phyloP scores from a whole-genome alignment of 805 yeast genomes.

The Suhomyces prunicola region DNA sequence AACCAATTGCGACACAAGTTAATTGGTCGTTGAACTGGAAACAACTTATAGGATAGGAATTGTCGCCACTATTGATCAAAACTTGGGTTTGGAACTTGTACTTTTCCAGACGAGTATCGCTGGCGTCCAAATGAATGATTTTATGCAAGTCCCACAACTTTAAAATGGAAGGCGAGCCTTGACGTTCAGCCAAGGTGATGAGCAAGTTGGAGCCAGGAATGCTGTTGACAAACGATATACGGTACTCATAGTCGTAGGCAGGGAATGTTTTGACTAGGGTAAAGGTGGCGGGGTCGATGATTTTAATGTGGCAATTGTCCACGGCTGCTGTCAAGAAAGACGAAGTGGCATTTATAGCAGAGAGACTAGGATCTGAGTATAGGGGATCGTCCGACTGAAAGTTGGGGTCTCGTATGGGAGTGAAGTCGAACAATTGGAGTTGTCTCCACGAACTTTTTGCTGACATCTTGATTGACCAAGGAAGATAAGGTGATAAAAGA shows the following conservation, averaged over 20 bases:
- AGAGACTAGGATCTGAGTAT: conserved; percentile 74
- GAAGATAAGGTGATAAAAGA: background rate
- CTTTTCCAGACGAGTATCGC: conserved; percentile 22
- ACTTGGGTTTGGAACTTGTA: conserved; percentile 58
- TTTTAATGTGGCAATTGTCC: conserved; percentile 48
- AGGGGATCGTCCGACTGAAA: conserved; percentile 58
- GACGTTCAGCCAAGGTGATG: conserved; percentile 70
- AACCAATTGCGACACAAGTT: conserved; percentile 71
- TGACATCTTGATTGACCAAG: background rate
- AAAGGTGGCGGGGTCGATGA: conserved; percentile 49
- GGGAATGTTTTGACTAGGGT: conserved; percentile 47
- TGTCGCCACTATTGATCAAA: conserved; percentile 64
- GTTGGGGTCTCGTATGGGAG: conserved; percentile 83
- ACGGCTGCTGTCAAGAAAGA: conserved; percentile 60
- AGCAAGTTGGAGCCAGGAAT: conserved; percentile 50
- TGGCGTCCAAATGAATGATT: conserved; percentile 28
- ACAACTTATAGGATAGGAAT: conserved; percentile 75
- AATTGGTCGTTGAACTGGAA: conserved; percentile 53
- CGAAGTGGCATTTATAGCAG: conserved; percentile 59
- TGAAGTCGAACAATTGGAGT: conserved; percentile 78
- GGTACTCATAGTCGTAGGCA: conserved; percentile 65
- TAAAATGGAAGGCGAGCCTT: conserved; percentile 64
- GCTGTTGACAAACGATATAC: conserved; percentile 55
- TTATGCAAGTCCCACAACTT: conserved; percentile 72
- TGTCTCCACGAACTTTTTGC: conserved; percentile 59